Percentiles rank a stretch among this genome's conserved stretches.
Conservation (phyloP, 1,284 basidiomycete species). For the Paramarasmius palmivorus region DNA sequence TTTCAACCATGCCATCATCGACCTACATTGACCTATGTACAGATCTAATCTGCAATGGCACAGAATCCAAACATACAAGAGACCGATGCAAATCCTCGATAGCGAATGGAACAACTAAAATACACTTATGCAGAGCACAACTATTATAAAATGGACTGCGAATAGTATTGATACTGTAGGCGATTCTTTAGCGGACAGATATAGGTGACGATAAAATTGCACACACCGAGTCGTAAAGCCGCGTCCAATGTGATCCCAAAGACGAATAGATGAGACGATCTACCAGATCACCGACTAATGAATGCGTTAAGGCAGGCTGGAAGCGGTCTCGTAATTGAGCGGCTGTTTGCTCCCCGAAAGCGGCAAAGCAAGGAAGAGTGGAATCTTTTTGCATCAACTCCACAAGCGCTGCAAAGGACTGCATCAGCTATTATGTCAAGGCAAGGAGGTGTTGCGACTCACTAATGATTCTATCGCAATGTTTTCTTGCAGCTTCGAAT, state of each 20-base stretch:
- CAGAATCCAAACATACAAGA: too few relatives aligned
- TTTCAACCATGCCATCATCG: too few relatives aligned
- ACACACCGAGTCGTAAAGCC: constrained; percentile 87
- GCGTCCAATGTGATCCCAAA: constrained; percentile 89
- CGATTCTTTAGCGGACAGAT: constrained; percentile 4
- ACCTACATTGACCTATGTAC: too few relatives aligned
- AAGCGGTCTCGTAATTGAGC: constrained; percentile 89
- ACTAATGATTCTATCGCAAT: constrained; percentile 97
- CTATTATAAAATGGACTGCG: constrained; percentile 72
- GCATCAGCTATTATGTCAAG: constrained; percentile 5
- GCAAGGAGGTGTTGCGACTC: constrained; percentile 35
- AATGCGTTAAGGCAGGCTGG: constrained; percentile 87
- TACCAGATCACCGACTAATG: constrained; percentile 86
- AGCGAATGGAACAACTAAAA: neutral
- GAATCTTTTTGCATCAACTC: constrained; percentile 58
- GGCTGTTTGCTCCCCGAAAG: constrained; percentile 90
- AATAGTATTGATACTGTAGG: constrained; percentile 77
- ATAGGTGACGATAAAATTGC: constrained; percentile 4
- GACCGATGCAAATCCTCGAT: too few relatives aligned
- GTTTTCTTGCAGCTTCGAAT: constrained; percentile 92
- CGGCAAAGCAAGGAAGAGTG: constrained; percentile 88
- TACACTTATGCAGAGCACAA: neutral
- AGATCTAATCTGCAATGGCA: too few relatives aligned
- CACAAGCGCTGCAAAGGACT: constrained; percentile 13
- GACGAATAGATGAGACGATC: constrained; percentile 87